Percentiles rank a stretch among this genome's conserved stretches.
Conservation (phyloP, 768 basidiomycete species). For the Erythrobasidium yunnanense region DNA sequence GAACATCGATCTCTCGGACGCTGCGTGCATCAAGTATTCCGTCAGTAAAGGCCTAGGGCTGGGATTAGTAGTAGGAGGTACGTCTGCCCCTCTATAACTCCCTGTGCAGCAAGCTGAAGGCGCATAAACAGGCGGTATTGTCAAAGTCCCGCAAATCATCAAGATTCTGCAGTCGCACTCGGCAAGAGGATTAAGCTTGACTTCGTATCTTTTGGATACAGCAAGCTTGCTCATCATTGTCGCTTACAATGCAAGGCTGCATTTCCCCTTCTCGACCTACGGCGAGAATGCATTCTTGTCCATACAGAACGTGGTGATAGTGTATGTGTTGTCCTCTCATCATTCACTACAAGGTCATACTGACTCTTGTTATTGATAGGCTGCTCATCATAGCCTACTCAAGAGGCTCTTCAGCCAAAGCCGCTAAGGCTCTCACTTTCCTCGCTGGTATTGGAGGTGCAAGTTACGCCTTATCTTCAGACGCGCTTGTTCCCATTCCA, state of each 20-base stretch:
- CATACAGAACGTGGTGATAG: constrained; percentile 31
- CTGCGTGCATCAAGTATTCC: constrained; percentile 78
- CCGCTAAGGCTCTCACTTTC: constrained; percentile 40
- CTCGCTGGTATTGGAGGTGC: constrained; percentile 42
- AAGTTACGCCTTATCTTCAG: constrained; percentile 45
- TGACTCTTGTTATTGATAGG: constrained; percentile 6
- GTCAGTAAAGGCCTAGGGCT: constrained; percentile 85
- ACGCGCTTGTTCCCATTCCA: constrained; percentile 43
- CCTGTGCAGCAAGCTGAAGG: not conserved
- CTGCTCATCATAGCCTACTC: constrained; percentile 34
- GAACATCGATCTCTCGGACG: constrained; percentile 64
- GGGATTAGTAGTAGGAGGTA: constrained; percentile 67
- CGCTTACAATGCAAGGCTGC: constrained; percentile 70
- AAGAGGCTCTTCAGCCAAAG: constrained; percentile 28
- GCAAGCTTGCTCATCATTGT: constrained; percentile 79
- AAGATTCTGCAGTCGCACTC: constrained; percentile 63
- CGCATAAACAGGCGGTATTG: constrained; percentile 60
- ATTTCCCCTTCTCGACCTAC: constrained; percentile 91
- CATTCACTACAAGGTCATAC: not conserved
- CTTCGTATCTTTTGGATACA: constrained; percentile 82
- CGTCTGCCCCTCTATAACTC: not conserved
- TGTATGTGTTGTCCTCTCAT: not conserved
- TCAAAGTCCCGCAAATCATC: constrained; percentile 91
- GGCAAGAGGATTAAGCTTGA: constrained; percentile 73
- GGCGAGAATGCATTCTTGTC: constrained; percentile 88